These are phyloP conservation scores for Coemansia sp. DNA, from an alignment of 192 early-diverging fungal genomes.

Conservation along the genomic window DNA sequence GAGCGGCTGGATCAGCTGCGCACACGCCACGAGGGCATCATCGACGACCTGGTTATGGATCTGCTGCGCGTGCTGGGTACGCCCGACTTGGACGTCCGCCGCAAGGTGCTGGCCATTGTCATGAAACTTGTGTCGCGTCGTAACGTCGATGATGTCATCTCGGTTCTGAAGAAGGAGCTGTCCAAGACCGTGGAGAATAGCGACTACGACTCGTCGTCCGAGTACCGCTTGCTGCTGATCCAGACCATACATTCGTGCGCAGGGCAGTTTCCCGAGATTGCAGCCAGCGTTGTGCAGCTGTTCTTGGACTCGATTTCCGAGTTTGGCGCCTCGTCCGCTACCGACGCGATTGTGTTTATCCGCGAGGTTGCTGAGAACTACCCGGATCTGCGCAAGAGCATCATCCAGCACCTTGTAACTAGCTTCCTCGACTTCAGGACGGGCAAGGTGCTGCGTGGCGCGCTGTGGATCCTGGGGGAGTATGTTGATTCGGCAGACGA, in stretches of 20 bases:
- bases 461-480: slow-evolving; percentile 98
- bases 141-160: slow-evolving; percentile 92
- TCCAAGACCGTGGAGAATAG: slow-evolving; percentile 88
- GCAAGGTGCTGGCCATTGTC: slow-evolving; percentile 81
- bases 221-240: slow-evolving; percentile 94
- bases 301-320: slow-evolving; percentile 93
- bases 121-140: slow-evolving; percentile 88
- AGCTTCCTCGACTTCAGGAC: slow-evolving; percentile 89
- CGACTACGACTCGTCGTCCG: slow-evolving; percentile 74
- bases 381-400: slow-evolving; percentile 79
- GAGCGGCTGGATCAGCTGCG: slow-evolving; percentile 88
- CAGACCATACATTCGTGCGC: slow-evolving; percentile 96
- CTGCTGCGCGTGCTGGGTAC: slow-evolving; percentile 86
- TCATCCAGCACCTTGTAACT: slow-evolving; percentile 77
- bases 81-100: slow-evolving; percentile 94
- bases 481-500: slow-evolving; percentile 75
- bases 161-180: slow-evolving; percentile 94
- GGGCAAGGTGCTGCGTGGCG: slow-evolving; percentile 91
- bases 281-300: slow-evolving; percentile 92
- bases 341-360: slow-evolving; percentile 95
- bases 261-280: slow-evolving; percentile 93
- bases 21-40: slow-evolving; percentile 77
- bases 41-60: slow-evolving; percentile 97
- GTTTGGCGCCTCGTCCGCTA: slow-evolving; percentile 75
- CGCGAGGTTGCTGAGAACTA: slow-evolving; percentile 98